Base-by-base conservation (phyloP, 2,329 filamentous ascomycete genomes). In the Ophiostoma montium region DNA sequence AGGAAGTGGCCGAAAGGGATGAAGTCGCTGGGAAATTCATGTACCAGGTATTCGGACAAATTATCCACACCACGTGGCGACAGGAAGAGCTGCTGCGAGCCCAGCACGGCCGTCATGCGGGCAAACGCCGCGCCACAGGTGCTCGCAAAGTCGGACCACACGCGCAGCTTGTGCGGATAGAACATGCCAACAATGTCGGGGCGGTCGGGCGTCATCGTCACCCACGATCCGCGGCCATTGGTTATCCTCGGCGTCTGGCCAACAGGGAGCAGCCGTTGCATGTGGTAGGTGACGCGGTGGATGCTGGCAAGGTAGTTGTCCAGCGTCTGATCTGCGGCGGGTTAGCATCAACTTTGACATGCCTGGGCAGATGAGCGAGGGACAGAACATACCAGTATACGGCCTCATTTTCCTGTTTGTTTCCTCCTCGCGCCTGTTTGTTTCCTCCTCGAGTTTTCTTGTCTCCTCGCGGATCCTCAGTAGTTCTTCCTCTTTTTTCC, bases 121-220 rank as follows among this genome's bases (percentile, higher is more conserved):
- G 10, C 27, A 9, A 46, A 52, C 16, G 45, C 48, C 1, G 51
- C 35, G n/a, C 23, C 41, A 23, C 41, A 48, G n/a, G 8, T n/a
- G 30, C 39, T 35, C 4, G 18, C 33, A n/a, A 49, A 10, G 19
- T 18, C 41, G n/a, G 45, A 23, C 48, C 48, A 48, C 6, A 35
- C 12, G 11, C 48, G 41, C 35, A 52, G 35, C 30, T 36, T 41
- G 6, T 30, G 46, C 12, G 51, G 51, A 35, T 52, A 52, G 45
- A 35, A 52, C 30, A 48, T 50, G 15, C 41, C 45, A 5, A 46
- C 19, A 31, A 52, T 52, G 45, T 35, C 38, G 9, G 51, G 50
- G 19, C 51, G 51, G 12, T 48, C 51, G n/a, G 33, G 35, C n/a
- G 51, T 52, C 11, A 48, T 50, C 27, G 50, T 13, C 27, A n/a